Base-by-base conservation (phyloP, 441 rosid species). In the Gossypium davidsonii region DNA sequence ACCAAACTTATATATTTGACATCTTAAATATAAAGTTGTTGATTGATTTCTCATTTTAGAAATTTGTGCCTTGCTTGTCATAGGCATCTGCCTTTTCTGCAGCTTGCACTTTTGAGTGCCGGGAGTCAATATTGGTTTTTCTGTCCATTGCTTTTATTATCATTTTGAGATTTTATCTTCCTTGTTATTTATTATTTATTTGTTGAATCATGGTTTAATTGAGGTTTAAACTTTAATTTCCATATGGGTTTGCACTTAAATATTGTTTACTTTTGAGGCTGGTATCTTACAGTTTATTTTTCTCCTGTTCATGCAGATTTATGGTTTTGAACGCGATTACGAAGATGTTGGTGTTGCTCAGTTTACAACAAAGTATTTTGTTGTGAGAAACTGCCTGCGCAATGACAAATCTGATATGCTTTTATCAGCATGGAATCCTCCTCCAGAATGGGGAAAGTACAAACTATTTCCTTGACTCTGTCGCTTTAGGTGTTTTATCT, bases 371-470 rank as follows among this genome's bases (percentile, higher is more conserved):
- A 96, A 93, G 86, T 87, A 80, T 75, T 77, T 85, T 75, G 95
- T 96, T 77, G 90, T 93, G 75, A 85, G 96, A 73, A 93, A 96
- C 80, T 90, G 94, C 81, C 79, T 90, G 69, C 86, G 83, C 67
- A 82, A 88, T 85, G 97, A 88, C 77, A 93, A 96, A 81, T 90
- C 89, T 64, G 97, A 91, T 82, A 93, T 83, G 88, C 90, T 96
- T 83, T 76, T 96, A 70, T 89, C 99, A 18, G 90, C 99, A 2
- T 96, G 98, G 98, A 91, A 96, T 81, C 93, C 99, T 81, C 98
- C 97, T n/a, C 85, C 90, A 46, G 99, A 93, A 79, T 93, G 98
- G 99, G 99, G 97, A 82, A 89, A 90, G 99, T 93, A 86, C 73
- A 88, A 56, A 21, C 69, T 78, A 76, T 66, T 59, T 69, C 69